A percentile compares a stretch with the other conserved stretches of the same genome.
Evolutionary conservation across 2,329 filamentous ascomycete species (phyloP).

Genomic region (Stagonosporopsis vannaccii): DNA sequence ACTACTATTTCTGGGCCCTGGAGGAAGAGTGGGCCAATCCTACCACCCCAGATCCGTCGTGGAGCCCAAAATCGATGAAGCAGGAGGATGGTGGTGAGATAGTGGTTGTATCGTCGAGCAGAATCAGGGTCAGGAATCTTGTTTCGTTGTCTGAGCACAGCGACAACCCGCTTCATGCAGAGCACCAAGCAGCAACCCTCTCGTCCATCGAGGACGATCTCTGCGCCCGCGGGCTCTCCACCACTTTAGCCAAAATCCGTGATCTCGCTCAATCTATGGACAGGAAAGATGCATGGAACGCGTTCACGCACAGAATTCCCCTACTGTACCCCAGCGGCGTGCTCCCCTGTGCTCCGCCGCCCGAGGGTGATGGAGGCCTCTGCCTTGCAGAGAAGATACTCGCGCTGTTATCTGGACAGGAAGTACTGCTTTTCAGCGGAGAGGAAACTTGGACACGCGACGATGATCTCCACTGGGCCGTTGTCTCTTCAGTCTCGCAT

Average conservation of each 20-base stretch:
- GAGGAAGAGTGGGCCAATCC: conserved; percentile 35
- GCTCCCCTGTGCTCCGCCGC: conserved; percentile 32
- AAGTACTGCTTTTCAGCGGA: conserved; percentile 21
- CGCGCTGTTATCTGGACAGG: neutral
- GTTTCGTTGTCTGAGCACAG: neutral
- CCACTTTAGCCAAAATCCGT: conserved; percentile 18
- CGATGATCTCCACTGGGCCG: conserved; percentile 34
- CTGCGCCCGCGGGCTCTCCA: conserved; percentile 18
- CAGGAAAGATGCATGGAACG: conserved; percentile 25
- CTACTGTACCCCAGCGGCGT: conserved; percentile 28
- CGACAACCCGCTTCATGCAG: neutral
- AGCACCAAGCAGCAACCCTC: conserved; percentile 6
- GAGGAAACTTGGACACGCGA: conserved; percentile 38
- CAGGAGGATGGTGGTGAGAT: no score
- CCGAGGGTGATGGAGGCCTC: conserved; percentile 3
- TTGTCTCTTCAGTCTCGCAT: conserved; percentile 2
- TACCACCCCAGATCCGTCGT: conserved; percentile 23
- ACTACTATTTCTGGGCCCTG: conserved; percentile 43
- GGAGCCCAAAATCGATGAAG: neutral
- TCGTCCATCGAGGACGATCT: conserved; percentile 29
- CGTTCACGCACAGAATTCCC: conserved; percentile 19
- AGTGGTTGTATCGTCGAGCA: neutral
- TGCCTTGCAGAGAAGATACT: conserved; percentile 37
- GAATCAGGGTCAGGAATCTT: conserved; percentile 19
- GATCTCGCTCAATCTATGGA: conserved; percentile 20